A percentile compares a stretch with the other conserved stretches of the same genome.
These are phyloP conservation scores for Chytridiales sp. DNA, from an alignment of 371 early-diverging fungal species.

Conservation along the genomic window DNA sequence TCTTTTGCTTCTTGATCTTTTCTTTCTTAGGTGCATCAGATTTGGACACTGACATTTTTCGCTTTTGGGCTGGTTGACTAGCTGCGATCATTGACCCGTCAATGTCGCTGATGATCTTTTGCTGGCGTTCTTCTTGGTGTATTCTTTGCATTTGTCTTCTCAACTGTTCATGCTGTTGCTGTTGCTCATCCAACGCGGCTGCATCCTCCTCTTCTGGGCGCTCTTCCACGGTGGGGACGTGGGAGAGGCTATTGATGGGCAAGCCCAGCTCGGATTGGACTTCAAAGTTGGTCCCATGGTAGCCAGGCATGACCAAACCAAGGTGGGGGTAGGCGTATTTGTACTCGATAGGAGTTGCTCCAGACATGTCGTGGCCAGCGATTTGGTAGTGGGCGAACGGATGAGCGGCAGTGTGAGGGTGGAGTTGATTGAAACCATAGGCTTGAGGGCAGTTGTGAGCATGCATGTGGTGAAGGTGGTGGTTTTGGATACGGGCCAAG, in stretches of 20 bases:
- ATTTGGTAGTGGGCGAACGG: constrained; percentile 3
- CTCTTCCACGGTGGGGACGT: too few relatives aligned
- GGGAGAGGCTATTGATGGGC: neutral
- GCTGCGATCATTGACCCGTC: neutral
- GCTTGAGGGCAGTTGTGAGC: neutral
- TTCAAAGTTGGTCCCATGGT: neutral
- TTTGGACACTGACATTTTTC: neutral
- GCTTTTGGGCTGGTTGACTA: neutral
- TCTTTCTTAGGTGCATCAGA: neutral
- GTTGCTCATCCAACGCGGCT: too few relatives aligned
- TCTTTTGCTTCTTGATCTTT: neutral
- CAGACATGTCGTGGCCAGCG: neutral
- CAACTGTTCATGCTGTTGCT: too few relatives aligned
- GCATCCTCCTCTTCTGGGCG: too few relatives aligned
- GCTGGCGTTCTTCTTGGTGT: too few relatives aligned
- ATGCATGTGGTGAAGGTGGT: neutral
- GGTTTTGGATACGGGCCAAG: neutral
- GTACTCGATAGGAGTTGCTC: constrained; percentile 1
- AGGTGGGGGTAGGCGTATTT: constrained; percentile 5
- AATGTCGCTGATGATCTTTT: neutral
- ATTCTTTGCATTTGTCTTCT: too few relatives aligned
- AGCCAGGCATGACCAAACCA: neutral
- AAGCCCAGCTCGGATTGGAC: neutral
- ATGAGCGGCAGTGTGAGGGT: neutral
- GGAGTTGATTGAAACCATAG: neutral